These are phyloP conservation scores for Candida argentea DNA, from an alignment of 805 yeast species.

Conservation along the genomic window DNA sequence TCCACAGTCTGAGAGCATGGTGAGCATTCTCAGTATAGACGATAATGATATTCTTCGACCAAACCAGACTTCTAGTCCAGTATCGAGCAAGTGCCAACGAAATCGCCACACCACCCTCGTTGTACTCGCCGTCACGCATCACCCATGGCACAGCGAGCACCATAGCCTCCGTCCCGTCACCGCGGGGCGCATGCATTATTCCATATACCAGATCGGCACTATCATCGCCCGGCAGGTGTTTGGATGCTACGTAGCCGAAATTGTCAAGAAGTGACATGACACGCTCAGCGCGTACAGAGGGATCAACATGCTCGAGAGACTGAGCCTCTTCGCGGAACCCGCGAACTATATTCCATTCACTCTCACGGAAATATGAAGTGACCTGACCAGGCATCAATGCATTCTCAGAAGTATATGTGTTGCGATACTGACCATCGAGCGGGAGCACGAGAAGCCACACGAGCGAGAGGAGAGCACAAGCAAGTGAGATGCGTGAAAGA, in stretches of 20 bases:
- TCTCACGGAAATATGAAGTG: slow-evolving; percentile 79
- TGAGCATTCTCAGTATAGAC: slow-evolving; percentile 71
- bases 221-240: slow-evolving; percentile 15
- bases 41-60: slow-evolving; percentile 90
- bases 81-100: slow-evolving; percentile 67
- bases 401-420: slow-evolving; percentile 86
- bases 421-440: slow-evolving; percentile 67
- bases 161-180: slow-evolving; percentile 94
- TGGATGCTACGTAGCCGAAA: slow-evolving; percentile 57
- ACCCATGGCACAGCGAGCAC: slow-evolving; percentile 84
- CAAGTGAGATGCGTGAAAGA: slow-evolving; percentile 23
- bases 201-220: slow-evolving; percentile 53
- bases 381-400: slow-evolving; percentile 98
- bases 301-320: slow-evolving; percentile 23
- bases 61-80: slow-evolving; percentile 76
- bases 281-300: slow-evolving; percentile 31
- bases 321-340: slow-evolving; percentile 63
- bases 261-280: slow-evolving; percentile 54
- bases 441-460: slow-evolving; percentile 56
- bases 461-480: slow-evolving; percentile 25
- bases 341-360: slow-evolving; percentile 86
- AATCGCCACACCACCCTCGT: slow-evolving; percentile 74
- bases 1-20: slow-evolving; percentile 74
- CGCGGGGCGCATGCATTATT: slow-evolving; percentile 83
- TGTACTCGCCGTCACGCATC: slow-evolving; percentile 52